Evolutionary conservation across 177 flowering plant genomes (phyloP).

Genomic region (Vitis hybrid): DNA sequence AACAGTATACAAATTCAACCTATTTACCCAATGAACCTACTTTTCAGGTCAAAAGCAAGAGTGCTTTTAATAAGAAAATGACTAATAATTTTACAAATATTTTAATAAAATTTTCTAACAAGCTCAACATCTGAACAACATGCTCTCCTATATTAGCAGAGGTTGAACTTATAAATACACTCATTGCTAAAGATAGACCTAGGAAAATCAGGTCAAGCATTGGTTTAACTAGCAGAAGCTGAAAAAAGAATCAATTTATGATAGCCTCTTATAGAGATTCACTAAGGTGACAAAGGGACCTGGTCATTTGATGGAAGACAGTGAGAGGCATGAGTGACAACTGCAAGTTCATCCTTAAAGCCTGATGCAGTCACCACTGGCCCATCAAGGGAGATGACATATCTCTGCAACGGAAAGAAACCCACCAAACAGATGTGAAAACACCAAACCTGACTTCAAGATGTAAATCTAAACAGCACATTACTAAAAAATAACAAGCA

Average conservation of each 20-base stretch:
- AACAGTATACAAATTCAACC: neutral
- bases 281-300: conserved; percentile 37
- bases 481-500: neutral
- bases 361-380: conserved; percentile 95
- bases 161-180: no score
- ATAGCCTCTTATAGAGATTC: no score
- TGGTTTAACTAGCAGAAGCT: neutral
- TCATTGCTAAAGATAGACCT: neutral
- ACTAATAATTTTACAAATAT: no score
- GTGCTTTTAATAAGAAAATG: no score
- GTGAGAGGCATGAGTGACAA: conserved; percentile 78
- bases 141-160: no score
- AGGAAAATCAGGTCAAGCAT: neutral
- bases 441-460: neutral
- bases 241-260: neutral
- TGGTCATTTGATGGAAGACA: conserved; percentile 76
- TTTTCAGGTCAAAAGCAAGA: no score
- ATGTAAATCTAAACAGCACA: neutral
- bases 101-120: no score
- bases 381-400: conserved; percentile 81
- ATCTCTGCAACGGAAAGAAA: conserved; percentile 43
- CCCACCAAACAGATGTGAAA: neutral
- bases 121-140: no score
- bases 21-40: neutral
- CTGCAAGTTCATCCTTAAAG: conserved; percentile 73